Evolutionary conservation across 2,329 filamentous ascomycete genomes (phyloP).

Genomic region (Colletotrichum tabaci): DNA sequence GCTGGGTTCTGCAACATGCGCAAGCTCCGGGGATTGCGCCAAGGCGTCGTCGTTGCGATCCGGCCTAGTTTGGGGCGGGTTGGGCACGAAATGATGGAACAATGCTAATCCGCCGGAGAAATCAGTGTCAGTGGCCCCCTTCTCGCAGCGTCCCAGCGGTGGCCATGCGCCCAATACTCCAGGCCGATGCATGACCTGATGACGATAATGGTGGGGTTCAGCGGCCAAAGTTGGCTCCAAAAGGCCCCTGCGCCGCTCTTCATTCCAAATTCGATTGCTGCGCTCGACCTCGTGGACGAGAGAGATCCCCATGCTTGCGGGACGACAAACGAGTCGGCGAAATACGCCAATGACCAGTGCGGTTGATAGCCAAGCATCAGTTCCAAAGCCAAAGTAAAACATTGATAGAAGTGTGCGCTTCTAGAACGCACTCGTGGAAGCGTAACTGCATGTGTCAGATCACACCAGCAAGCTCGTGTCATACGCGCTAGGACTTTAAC

Average conservation of each 20-base stretch:
- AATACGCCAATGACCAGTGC: neutral
- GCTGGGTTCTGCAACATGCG: conserved; percentile 43
- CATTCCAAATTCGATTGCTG: neutral
- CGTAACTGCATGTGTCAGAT: conserved; percentile 23
- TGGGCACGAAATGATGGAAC: conserved; percentile 37
- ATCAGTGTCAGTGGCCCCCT: conserved; percentile 26
- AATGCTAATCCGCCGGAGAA: conserved; percentile 38
- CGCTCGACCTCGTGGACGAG: neutral
- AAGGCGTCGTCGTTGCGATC: conserved; percentile 34
- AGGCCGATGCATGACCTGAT: conserved; percentile 20
- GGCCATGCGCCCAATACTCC: conserved; percentile 18
- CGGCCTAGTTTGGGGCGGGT: conserved; percentile 17
- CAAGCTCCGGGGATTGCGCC: conserved; percentile 42
- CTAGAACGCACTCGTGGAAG: neutral
- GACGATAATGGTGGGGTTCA: conserved; percentile 41
- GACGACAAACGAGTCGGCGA: neutral
- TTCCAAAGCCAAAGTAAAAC: neutral
- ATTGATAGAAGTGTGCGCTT: neutral
- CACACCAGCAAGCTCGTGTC: conserved; percentile 4
- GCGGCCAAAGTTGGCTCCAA: conserved; percentile 16
- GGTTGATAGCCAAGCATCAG: neutral
- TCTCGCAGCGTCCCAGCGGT: conserved; percentile 15
- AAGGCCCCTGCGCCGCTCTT: conserved; percentile 24
- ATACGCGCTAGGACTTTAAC: conserved; percentile 6
- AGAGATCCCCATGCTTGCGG: conserved; percentile 4